phyloP scores from a whole-genome alignment of 208 protist species.

The Tetramitus jugosus region DNA sequence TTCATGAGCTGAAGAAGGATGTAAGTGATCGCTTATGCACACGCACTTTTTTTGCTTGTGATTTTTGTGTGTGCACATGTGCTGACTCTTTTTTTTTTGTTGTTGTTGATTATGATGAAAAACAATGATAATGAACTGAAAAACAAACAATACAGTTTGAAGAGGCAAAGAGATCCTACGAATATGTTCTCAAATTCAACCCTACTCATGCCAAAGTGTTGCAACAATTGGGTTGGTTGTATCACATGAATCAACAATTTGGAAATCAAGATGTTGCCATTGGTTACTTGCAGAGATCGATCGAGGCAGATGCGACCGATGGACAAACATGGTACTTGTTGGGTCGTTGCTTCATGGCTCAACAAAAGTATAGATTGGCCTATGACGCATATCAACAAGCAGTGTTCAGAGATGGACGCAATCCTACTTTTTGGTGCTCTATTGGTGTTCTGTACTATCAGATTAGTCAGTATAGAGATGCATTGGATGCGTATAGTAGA shows the following conservation, averaged over 20 bases:
- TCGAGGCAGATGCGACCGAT: slow-evolving; percentile 40
- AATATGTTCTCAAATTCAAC: slow-evolving; percentile 46
- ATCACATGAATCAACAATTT: slow-evolving; percentile 43
- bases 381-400: slow-evolving; percentile 61
- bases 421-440: slow-evolving; percentile 59
- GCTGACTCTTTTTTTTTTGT: too few species aligned
- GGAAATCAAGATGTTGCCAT: slow-evolving; percentile 42
- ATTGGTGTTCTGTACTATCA: slow-evolving; percentile 63
- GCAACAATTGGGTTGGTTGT: slow-evolving; percentile 54
- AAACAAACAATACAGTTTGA: slow-evolving; percentile 39
- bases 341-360: slow-evolving; percentile 53
- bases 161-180: slow-evolving; percentile 49
- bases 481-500: slow-evolving; percentile 53
- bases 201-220: slow-evolving; percentile 48
- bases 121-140: slow-evolving; percentile 25
- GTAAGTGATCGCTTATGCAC: slow-evolving; percentile 7
- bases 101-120: slow-evolving; percentile 3
- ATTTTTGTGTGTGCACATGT: too few species aligned
- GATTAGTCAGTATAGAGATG: slow-evolving; percentile 51
- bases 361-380: slow-evolving; percentile 51
- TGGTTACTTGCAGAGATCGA: slow-evolving; percentile 30
- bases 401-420: slow-evolving; percentile 48
- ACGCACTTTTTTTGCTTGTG: too few species aligned
- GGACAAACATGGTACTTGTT: slow-evolving; percentile 59
- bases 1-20: slow-evolving; percentile 54